These are phyloP conservation scores for Thelephora terrestris DNA, from an alignment of 1,284 basidiomycete genomes.

Conservation along the genomic window DNA sequence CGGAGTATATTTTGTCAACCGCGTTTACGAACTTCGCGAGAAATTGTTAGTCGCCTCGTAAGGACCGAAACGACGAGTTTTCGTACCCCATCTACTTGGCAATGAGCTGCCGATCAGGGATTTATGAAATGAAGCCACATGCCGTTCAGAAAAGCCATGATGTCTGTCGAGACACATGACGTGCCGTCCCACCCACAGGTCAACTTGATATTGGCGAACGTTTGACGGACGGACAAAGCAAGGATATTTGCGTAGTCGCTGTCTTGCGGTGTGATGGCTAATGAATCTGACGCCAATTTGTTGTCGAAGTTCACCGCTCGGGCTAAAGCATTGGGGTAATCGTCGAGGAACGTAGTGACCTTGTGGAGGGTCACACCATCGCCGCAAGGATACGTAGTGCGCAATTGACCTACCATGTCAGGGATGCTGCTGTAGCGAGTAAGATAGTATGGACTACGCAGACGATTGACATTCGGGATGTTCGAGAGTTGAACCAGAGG, in stretches of 20 bases:
- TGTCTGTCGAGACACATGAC: slow-evolving; percentile 26
- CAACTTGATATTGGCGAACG: slow-evolving; percentile 29
- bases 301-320: slow-evolving; percentile 18
- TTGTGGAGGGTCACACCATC: slow-evolving; percentile 3
- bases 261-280: slow-evolving; percentile 9
- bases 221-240: slow-evolving; percentile 30
- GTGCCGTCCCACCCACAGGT: slow-evolving; percentile 24
- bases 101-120: slow-evolving; percentile 3
- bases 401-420: slow-evolving; percentile 11
- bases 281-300: slow-evolving; percentile 14
- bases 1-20: slow-evolving; percentile 37
- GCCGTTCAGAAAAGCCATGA: slow-evolving; percentile 41
- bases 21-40: slow-evolving; percentile 28
- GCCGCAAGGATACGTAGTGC: not conserved
- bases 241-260: slow-evolving; percentile 31
- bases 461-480: slow-evolving; percentile 7
- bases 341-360: slow-evolving; percentile 19
- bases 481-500: slow-evolving; percentile 21
- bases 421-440: slow-evolving; percentile 8
- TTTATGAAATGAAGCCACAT: slow-evolving; percentile 19
- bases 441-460: slow-evolving; percentile 19
- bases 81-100: slow-evolving; percentile 9
- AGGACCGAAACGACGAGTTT: not conserved
- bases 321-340: slow-evolving; percentile 13
- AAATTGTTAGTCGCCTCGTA: not conserved